Conservation (phyloP, 1,139 yeast species). For the Kodamaea sp. region DNA sequence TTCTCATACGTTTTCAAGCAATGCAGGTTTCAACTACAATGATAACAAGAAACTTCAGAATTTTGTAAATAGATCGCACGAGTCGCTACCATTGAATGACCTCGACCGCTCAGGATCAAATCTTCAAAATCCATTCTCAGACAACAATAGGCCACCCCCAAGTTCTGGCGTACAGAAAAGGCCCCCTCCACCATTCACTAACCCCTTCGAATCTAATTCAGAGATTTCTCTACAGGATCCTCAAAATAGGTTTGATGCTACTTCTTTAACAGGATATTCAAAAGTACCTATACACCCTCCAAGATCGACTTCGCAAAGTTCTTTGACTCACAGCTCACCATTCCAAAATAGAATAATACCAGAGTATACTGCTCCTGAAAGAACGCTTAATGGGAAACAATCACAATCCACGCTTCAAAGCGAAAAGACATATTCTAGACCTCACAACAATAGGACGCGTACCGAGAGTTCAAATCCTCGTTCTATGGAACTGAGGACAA, state of each 20-base stretch:
- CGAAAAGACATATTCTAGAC: no score
- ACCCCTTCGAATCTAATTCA: background rate
- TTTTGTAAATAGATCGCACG: constrained; percentile 6
- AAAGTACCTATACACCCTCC: no score
- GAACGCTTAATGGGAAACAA: no score
- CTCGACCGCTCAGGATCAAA: background rate
- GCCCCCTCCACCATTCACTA: background rate
- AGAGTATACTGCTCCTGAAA: background rate
- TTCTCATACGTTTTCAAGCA: constrained; percentile 3
- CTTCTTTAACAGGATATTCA: no score
- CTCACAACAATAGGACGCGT: no score
- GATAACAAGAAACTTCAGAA: constrained; percentile 13
- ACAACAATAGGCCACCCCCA: constrained; percentile 2
- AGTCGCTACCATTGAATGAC: constrained; percentile 4
- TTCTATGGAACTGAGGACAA: no score
- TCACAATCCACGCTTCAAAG: no score
- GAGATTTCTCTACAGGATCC: no score
- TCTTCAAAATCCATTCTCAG: constrained; percentile 6
- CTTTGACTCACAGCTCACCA: constrained; percentile 5
- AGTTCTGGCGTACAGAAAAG: background rate
- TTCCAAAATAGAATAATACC: background rate
- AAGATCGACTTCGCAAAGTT: constrained; percentile 11
- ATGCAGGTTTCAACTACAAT: constrained; percentile 5
- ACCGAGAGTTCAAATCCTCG: no score
- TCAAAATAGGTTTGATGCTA: no score